Base-by-base conservation (phyloP, 1,139 yeast genomes). In the Petasospora rhodanensis region DNA sequence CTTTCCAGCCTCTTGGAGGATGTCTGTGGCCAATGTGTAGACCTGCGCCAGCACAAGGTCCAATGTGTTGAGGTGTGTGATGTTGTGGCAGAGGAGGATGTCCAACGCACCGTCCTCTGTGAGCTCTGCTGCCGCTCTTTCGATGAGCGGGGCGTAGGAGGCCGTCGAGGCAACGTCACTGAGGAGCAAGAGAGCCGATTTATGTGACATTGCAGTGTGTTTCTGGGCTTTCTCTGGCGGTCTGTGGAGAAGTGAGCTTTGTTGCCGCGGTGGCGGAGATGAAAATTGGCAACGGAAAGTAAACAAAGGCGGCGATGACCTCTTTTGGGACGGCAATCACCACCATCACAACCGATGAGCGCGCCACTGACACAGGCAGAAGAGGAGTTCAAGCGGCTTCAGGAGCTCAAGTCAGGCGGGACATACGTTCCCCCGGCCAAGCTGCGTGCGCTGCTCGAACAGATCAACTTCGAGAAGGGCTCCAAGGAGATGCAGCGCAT, bases 381-480 rank as follows among this genome's bases (percentile, higher is more conserved):
- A 18, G 60, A 53, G 24, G 70, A 67, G 47, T 65, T 62, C 40
- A 46, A 52, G 26, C 50, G 61, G 25, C 51, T 70, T 13, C 43
- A 62, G 47, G 62, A 61, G 29, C 54, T 68, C 25, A 51, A 63
- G 22, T 56, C 67, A 0, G 68, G 69, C 6, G 78, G 77, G 1
- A 54, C 63, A 12, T 71, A 72, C 47, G 67, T 73, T 1, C 77
- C 79, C 4, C 76, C 76, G 0, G 74, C 72, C 1, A 67, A 62
- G 45, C 57, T 75, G 14, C 56, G 65, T 26, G 68, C 65, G 1
- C 49, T 72, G 10, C 56, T 66, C 39, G 62, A 61, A n/a, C 60
- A 67, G 45, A 56, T 59, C 38, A 52, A 47, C 17, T 46, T 55
- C 14, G 45, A 47, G 18, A 49, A 52, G 13, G 45, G 41, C 11